Conservation (phyloP, 768 basidiomycete species). For the Kwoniella botswanensis region DNA sequence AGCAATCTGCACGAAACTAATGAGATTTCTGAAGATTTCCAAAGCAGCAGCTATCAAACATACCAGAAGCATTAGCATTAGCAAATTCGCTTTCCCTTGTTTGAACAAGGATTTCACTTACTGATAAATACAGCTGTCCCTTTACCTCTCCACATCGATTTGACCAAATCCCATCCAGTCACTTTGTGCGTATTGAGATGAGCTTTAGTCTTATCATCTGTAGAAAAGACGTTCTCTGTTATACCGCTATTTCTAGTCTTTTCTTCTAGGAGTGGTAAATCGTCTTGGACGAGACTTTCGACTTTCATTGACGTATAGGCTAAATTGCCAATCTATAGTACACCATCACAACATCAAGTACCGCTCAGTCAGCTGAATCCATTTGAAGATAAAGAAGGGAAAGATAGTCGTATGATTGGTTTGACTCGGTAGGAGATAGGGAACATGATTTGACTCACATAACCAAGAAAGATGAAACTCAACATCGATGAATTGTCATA, state of each 20-base stretch:
- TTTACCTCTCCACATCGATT: slow-evolving; percentile 34
- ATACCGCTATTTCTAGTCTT: slow-evolving; percentile 36
- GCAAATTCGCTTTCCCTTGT: background rate
- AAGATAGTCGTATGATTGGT: no score
- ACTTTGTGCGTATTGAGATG: slow-evolving; percentile 3
- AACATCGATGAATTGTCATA: slow-evolving; percentile 40
- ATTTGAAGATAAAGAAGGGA: no score
- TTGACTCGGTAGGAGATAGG: no score
- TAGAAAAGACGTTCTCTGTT: slow-evolving; percentile 11
- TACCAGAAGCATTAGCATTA: background rate
- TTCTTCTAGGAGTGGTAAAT: slow-evolving; percentile 46
- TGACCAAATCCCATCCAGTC: slow-evolving; percentile 37
- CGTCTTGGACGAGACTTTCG: slow-evolving; percentile 28
- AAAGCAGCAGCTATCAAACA: slow-evolving; percentile 30
- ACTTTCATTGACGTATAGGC: slow-evolving; percentile 32
- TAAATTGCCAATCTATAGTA: slow-evolving; percentile 31
- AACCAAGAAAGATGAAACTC: slow-evolving; percentile 37
- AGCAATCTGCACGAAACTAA: slow-evolving; percentile 38
- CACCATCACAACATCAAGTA: background rate
- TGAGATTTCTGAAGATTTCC: slow-evolving; percentile 23
- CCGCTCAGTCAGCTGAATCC: background rate
- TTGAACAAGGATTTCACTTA: slow-evolving; percentile 15
- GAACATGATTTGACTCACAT: slow-evolving; percentile 28
- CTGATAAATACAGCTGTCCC: slow-evolving; percentile 28
- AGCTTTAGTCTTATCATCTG: slow-evolving; percentile 3